Percentiles rank a stretch among this genome's conserved stretches.
Conservation (phyloP, 2,329 filamentous ascomycete species). For the Paecilomyces sp. region DNA sequence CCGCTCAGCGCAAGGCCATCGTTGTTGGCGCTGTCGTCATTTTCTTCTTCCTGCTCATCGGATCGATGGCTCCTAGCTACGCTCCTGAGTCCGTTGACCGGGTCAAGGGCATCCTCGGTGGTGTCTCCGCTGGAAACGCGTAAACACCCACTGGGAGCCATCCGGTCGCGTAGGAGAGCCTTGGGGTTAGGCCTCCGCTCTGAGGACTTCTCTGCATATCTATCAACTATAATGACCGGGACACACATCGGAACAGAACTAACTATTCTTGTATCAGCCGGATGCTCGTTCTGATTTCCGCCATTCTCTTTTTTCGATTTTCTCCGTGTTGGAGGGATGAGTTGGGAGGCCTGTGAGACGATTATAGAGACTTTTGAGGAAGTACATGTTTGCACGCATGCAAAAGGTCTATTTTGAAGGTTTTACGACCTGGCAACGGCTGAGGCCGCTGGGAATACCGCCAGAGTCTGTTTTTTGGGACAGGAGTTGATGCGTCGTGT, state of each 20-base stretch:
- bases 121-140: slow-evolving; percentile 23
- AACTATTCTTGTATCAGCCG: neutral
- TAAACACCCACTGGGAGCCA: slow-evolving; percentile 11
- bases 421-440: slow-evolving; percentile 16
- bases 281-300: neutral
- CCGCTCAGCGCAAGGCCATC: slow-evolving; percentile 69
- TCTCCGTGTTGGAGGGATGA: neutral
- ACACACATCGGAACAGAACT: neutral
- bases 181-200: neutral
- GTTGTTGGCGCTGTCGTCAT: slow-evolving; percentile 59
- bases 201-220: neutral
- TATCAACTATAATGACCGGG: neutral
- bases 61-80: slow-evolving; percentile 51
- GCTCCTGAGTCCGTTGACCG: slow-evolving; percentile 26
- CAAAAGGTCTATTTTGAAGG: slow-evolving; percentile 1
- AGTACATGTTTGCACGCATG: slow-evolving; percentile 1
- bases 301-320: neutral
- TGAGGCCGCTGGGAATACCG: slow-evolving; percentile 29
- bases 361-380: neutral
- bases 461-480: slow-evolving; percentile 11
- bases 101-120: slow-evolving; percentile 30
- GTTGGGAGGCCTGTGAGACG: neutral
- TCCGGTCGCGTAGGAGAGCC: neutral
- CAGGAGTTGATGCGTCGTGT: slow-evolving; percentile 4
- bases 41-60: slow-evolving; percentile 64